phyloP scores from a whole-genome alignment of 192 early-diverging fungal species.

The Mortierella alpina region DNA sequence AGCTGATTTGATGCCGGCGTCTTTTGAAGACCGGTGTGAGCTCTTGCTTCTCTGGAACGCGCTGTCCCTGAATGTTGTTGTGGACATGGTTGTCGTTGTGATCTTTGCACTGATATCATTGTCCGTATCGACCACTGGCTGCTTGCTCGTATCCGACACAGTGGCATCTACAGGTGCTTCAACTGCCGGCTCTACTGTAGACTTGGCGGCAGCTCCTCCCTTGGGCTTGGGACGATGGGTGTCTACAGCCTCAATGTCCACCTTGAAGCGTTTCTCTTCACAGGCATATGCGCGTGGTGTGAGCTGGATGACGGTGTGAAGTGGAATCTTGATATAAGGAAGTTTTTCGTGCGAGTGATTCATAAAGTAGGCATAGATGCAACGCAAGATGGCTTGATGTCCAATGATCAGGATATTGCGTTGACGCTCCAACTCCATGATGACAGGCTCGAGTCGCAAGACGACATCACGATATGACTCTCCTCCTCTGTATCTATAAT shows the following conservation, averaged over 20 bases:
- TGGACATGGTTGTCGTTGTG: slow-evolving; percentile 49
- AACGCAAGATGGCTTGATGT: slow-evolving; percentile 97
- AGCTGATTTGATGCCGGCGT: not conserved
- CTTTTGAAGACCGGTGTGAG: slow-evolving; percentile 2
- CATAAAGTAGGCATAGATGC: slow-evolving; percentile 98
- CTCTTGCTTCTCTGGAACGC: slow-evolving; percentile 28
- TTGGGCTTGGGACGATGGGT: slow-evolving; percentile 88
- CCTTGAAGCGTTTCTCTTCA: slow-evolving; percentile 90
- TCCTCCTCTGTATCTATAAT: slow-evolving; percentile 85
- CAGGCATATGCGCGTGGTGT: slow-evolving; percentile 98
- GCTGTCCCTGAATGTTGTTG: slow-evolving; percentile 42
- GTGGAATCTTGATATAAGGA: slow-evolving; percentile 98
- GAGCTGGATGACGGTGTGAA: slow-evolving; percentile 97
- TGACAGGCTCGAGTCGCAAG: slow-evolving; percentile 95
- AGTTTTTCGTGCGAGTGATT: slow-evolving; percentile 94
- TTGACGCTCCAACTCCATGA: slow-evolving; percentile 99
- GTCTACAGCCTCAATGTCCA: slow-evolving; percentile 98
- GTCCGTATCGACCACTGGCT: slow-evolving; percentile 3
- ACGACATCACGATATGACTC: slow-evolving; percentile 98
- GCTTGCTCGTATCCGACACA: not conserved
- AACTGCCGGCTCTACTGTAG: not conserved
- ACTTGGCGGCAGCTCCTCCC: slow-evolving; percentile 14
- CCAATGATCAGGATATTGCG: slow-evolving; percentile 96
- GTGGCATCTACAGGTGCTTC: slow-evolving; percentile 5
- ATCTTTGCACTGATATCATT: slow-evolving; percentile 41